Conservation (phyloP, 2,329 filamentous ascomycete species). For the Diplodia sapinea region DNA sequence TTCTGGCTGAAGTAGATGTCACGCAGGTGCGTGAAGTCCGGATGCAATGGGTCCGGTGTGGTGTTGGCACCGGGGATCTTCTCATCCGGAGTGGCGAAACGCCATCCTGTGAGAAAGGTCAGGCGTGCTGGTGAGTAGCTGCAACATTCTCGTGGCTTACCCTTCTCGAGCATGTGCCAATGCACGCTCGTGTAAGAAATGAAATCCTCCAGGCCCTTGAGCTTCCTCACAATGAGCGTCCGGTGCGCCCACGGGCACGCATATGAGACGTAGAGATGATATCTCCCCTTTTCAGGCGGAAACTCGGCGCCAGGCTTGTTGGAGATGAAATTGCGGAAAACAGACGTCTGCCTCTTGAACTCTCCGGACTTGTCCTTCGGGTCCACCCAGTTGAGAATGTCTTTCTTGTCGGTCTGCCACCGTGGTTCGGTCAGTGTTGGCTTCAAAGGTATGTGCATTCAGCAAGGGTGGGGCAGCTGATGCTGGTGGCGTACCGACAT, state of each 20-base stretch:
- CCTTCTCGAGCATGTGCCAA: slow-evolving; percentile 80
- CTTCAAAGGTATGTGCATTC: slow-evolving; percentile 20
- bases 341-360: slow-evolving; percentile 86
- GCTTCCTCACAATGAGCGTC: slow-evolving; percentile 81
- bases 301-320: slow-evolving; percentile 74
- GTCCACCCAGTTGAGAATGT: slow-evolving; percentile 83
- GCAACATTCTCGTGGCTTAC: slow-evolving; percentile 46
- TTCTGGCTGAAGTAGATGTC: slow-evolving; percentile 81
- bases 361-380: slow-evolving; percentile 80
- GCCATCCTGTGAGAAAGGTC: slow-evolving; percentile 69
- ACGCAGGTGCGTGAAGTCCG: slow-evolving; percentile 73
- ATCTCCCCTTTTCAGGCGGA: slow-evolving; percentile 83
- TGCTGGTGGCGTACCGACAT: slow-evolving; percentile 30
- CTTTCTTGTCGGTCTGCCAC: slow-evolving; percentile 26
- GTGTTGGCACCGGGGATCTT: slow-evolving; percentile 62
- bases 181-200: slow-evolving; percentile 83
- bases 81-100: slow-evolving; percentile 73
- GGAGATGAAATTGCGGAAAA: slow-evolving; percentile 82
- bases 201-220: slow-evolving; percentile 90
- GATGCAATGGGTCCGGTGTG: slow-evolving; percentile 67
- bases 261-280: slow-evolving; percentile 94
- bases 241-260: slow-evolving; percentile 95
- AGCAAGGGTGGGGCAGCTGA: slow-evolving; percentile 7
- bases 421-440: background rate
- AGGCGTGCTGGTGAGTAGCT: background rate